Evolutionary conservation across 495 filamentous ascomycete species (phyloP).

Genomic region (Talaromyces liani): DNA sequence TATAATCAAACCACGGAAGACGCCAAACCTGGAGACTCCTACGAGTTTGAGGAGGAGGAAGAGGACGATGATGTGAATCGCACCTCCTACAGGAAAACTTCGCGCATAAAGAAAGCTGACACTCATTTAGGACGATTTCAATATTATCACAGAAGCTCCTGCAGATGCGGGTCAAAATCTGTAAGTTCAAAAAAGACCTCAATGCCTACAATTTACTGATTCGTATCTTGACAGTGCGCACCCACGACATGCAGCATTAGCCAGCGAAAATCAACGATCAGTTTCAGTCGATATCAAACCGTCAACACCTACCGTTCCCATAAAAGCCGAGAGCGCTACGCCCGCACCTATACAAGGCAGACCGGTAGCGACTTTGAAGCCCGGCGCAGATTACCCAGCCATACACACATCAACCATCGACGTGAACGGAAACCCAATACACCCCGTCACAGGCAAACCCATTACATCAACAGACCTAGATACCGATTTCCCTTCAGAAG

Average conservation of each 20-base stretch:
- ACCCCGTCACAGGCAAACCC: conserved; percentile 65
- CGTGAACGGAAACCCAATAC: conserved; percentile 71
- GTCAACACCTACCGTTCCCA: conserved; percentile 23
- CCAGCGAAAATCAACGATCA: conserved; percentile 59
- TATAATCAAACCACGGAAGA: conserved; percentile 20
- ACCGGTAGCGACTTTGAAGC: conserved; percentile 34
- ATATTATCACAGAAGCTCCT: conserved; percentile 89
- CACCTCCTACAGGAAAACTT: conserved; percentile 17
- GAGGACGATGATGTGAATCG: conserved; percentile 54
- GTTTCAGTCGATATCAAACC: conserved; percentile 42
- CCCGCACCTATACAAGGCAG: conserved; percentile 27
- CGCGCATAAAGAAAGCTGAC: conserved; percentile 13
- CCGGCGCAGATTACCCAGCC: conserved; percentile 54
- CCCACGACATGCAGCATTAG: conserved; percentile 37
- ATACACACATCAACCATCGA: conserved; percentile 75
- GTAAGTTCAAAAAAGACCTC: conserved; percentile 20
- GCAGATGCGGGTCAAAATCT: conserved; percentile 60
- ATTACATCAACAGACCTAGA: conserved; percentile 69
- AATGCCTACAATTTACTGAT: conserved; percentile 8
- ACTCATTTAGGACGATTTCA: conserved; percentile 61
- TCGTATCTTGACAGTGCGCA: conserved; percentile 45
- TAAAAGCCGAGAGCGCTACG: conserved; percentile 36
- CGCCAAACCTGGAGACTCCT: conserved; percentile 50
- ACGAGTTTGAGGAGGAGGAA: conserved; percentile 67
- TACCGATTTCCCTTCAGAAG: conserved; percentile 64